phyloP scores from a whole-genome alignment of 371 early-diverging fungal genomes.

The Fennellomyces sp. region DNA sequence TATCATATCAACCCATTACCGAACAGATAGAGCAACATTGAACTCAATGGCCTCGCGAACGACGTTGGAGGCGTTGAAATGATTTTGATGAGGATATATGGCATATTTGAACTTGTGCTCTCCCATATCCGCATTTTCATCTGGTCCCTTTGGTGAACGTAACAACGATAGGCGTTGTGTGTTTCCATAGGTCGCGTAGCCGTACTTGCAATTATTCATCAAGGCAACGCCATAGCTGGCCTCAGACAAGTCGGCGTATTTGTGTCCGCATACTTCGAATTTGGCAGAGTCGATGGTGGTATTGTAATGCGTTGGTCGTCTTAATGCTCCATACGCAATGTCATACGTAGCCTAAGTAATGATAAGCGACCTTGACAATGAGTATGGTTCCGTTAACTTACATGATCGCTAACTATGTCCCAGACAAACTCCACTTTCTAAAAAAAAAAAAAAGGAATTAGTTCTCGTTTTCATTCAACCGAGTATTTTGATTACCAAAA shows the following conservation, averaged over 20 bases:
- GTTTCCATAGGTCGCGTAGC: slow-evolving; percentile 82
- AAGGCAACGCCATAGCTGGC: slow-evolving; percentile 93
- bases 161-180: slow-evolving; percentile 85
- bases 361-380: background rate
- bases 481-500: slow-evolving; percentile 55
- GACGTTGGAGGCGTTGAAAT: slow-evolving; percentile 79
- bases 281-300: slow-evolving; percentile 91
- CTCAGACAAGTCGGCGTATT: slow-evolving; percentile 93
- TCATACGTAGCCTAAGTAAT: slow-evolving; percentile 86
- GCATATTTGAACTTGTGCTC: slow-evolving; percentile 89
- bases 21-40: slow-evolving; percentile 77
- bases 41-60: slow-evolving; percentile 87
- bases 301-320: slow-evolving; percentile 94
- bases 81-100: slow-evolving; percentile 83
- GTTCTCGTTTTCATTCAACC: background rate
- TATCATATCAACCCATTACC: too few species aligned
- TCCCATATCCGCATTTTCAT: slow-evolving; percentile 69
- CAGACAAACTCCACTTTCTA: slow-evolving; percentile 92
- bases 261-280: slow-evolving; percentile 85
- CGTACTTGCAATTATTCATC: slow-evolving; percentile 92
- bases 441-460: background rate
- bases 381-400: too few species aligned
- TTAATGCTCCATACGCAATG: slow-evolving; percentile 90
- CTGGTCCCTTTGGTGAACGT: slow-evolving; percentile 85
- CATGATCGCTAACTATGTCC: slow-evolving; percentile 79